A percentile compares a stretch with the other conserved stretches of the same genome.
Evolutionary conservation across 1,284 basidiomycete genomes (phyloP).

Genomic region (Sporisorium graminicola): DNA sequence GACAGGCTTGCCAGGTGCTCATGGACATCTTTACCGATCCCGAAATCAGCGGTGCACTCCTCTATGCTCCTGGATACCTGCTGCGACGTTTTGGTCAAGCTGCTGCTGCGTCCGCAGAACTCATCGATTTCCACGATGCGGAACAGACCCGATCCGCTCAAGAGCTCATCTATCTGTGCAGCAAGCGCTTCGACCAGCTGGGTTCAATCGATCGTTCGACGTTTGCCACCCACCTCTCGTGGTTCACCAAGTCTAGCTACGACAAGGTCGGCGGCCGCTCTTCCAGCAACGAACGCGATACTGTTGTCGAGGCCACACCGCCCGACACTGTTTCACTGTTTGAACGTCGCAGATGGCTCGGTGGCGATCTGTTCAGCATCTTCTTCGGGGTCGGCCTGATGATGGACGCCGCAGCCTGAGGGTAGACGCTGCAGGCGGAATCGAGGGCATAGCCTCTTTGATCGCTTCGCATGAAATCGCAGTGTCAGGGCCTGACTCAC

Average conservation of each 20-base stretch:
- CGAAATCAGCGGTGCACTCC: conserved; percentile 41
- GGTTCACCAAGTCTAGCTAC: conserved; percentile 39
- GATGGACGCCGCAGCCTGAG: conserved; percentile 2
- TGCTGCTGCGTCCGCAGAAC: conserved; percentile 15
- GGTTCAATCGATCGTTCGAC: conserved; percentile 15
- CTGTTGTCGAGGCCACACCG: conserved; percentile 6
- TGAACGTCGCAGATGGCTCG: conserved; percentile 27
- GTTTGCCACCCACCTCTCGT: conserved; percentile 18
- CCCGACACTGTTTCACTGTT: conserved; percentile 7
- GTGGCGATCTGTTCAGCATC: conserved; percentile 33
- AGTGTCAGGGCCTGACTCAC: background rate
- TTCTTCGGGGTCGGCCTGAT: conserved; percentile 42
- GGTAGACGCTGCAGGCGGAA: conserved; percentile 1
- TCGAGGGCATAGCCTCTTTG: background rate
- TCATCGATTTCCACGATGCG: conserved; percentile 40
- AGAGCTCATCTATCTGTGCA: conserved; percentile 46
- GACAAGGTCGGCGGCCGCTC: conserved; percentile 23
- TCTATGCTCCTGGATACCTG: conserved; percentile 43
- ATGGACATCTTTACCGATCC: conserved; percentile 51
- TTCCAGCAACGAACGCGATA: conserved; percentile 22
- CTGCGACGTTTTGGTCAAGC: conserved; percentile 39
- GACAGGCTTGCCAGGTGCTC: conserved; percentile 41
- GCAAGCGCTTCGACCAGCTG: conserved; percentile 39
- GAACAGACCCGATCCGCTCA: conserved; percentile 26
- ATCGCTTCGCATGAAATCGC: background rate